phyloP scores from a whole-genome alignment of 2,329 filamentous ascomycete species.

The Anisogramma anomala region DNA sequence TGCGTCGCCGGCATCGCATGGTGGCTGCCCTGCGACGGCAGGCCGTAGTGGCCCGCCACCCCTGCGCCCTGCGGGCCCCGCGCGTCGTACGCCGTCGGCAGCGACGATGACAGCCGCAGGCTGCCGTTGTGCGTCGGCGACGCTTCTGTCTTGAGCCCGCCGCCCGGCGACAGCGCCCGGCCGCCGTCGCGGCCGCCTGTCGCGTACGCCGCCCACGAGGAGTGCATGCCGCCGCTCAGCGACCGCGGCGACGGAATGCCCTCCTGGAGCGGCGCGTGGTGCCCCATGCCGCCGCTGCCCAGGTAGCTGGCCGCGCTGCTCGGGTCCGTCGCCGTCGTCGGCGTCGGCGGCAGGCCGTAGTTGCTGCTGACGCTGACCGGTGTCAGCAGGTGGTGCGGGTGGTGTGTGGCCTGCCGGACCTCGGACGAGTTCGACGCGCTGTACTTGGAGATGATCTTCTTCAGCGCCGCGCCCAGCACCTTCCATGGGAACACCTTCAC shows the following conservation, averaged over 20 bases:
- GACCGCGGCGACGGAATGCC: slow-evolving; percentile 13
- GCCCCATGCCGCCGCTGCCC: slow-evolving; percentile 25
- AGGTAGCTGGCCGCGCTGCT: slow-evolving; percentile 29
- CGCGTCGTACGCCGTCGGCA: slow-evolving; percentile 12
- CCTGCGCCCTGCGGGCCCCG: slow-evolving; percentile 2
- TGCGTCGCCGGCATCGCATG: slow-evolving; percentile 8
- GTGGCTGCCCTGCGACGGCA: slow-evolving; percentile 9
- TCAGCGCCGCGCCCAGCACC: slow-evolving; percentile 71
- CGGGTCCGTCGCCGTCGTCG: slow-evolving; percentile 27
- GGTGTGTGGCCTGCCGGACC: slow-evolving; percentile 13
- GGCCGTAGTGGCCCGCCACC: slow-evolving; percentile 1
- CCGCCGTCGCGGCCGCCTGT: slow-evolving; percentile 11
- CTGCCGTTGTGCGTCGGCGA: slow-evolving; percentile 10
- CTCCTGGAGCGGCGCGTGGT: slow-evolving; percentile 33
- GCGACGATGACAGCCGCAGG: slow-evolving; percentile 9
- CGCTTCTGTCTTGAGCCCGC: slow-evolving; percentile 11
- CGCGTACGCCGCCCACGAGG: slow-evolving; percentile 10
- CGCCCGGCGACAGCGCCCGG: slow-evolving; percentile 11
- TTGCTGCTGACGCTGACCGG: slow-evolving; percentile 30
- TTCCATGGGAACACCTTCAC: slow-evolving; percentile 99
- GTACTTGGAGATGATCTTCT: slow-evolving; percentile 99
- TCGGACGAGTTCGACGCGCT: slow-evolving; percentile 29
- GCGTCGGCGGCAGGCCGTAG: slow-evolving; percentile 36
- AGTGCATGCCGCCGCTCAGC: slow-evolving; percentile 11
- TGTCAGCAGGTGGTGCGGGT: slow-evolving; percentile 28